A percentile compares a stretch with the other conserved stretches of the same genome.
Conservation (phyloP, 495 filamentous ascomycete species). For the Xylaria flabelliformis region DNA sequence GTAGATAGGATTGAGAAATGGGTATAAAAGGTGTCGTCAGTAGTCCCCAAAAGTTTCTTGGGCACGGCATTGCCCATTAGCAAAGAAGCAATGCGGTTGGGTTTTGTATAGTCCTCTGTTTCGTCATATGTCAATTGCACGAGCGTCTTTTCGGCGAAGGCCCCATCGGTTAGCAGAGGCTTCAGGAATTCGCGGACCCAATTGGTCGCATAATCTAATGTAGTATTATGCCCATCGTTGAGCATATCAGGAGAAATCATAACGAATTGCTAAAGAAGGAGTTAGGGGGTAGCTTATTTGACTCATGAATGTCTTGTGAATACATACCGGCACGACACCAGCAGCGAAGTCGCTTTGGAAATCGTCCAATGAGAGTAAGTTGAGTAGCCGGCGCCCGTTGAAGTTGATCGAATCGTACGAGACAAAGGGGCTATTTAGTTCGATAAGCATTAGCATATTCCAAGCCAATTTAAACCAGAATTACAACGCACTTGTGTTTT, state of each 20-base stretch:
- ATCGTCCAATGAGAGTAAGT: constrained; percentile 65
- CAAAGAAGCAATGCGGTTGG: constrained; percentile 67
- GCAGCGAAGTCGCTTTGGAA: constrained; percentile 62
- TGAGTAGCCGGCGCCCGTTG: constrained; percentile 61
- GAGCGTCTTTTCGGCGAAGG: constrained; percentile 67
- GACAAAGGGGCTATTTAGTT: constrained; percentile 50
- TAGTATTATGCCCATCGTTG: constrained; percentile 73
- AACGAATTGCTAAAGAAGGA: constrained; percentile 56
- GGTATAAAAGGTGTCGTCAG: constrained; percentile 72
- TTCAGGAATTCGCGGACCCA: constrained; percentile 66
- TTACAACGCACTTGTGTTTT: constrained; percentile 65
- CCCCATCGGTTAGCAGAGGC: constrained; percentile 61
- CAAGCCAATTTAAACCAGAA: background rate
- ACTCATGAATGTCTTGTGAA: background rate
- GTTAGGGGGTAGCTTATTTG: constrained; percentile 29
- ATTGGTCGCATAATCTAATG: constrained; percentile 62
- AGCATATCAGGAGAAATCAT: constrained; percentile 77
- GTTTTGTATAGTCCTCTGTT: constrained; percentile 59
- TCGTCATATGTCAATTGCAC: constrained; percentile 75
- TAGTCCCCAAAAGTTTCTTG: constrained; percentile 59
- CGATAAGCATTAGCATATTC: constrained; percentile 17
- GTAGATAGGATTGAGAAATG: constrained; percentile 73
- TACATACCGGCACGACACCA: constrained; percentile 50
- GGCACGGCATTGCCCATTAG: constrained; percentile 70
- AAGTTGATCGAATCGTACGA: constrained; percentile 55